Base-by-base conservation (phyloP, 2,329 filamentous ascomycete genomes). In the Oidium heveae region DNA sequence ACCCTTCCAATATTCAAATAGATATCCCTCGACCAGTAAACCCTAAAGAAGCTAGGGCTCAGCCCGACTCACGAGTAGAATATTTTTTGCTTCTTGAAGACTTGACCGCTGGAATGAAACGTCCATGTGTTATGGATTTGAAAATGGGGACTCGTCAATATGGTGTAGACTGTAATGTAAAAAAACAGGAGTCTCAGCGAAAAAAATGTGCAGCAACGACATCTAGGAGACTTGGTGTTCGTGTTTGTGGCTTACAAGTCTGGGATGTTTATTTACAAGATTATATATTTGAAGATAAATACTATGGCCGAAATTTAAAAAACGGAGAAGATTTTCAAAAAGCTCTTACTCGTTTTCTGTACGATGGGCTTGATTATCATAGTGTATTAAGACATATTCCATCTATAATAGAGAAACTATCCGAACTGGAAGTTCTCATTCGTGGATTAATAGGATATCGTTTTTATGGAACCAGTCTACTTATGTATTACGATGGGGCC, bases 131-230 rank as follows among this genome's bases (percentile, higher is more conserved):
- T 57, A 83, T 98, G 67, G 91, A 98, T 65, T 72, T 98, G 58
- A 98, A 98, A 66, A 98, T 98, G 91, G 91, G 91, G 20, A 98
- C 91, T 8, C 81, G 91, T 1, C 91, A 98, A 65, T 96, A 95
- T 65, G 91, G 91, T 8, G 79, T 96, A 13, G 88, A 96, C 61
- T 91, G 91, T 1, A 80, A 76, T 54, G 80, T 86, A 46, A 94
- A 94, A 71, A 98, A 98, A 67, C 85, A 88, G 63, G 80, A 82
- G 57, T 96, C 91, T 0, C 91, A 98, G 67, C 79, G 86, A 56
- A 81, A 86, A 61, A 98, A 98, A 67, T 96, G 91, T 67, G 82
- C 85, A 59, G 82, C 77, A 58, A 98, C 91, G 0, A 98, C 91
- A 0, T 96, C 91, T 8, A 80, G 82, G 57, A 81, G 93, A 66